Base-by-base conservation (phyloP, 2,329 filamentous ascomycete genomes). In the Dactylellina cionopaga region DNA sequence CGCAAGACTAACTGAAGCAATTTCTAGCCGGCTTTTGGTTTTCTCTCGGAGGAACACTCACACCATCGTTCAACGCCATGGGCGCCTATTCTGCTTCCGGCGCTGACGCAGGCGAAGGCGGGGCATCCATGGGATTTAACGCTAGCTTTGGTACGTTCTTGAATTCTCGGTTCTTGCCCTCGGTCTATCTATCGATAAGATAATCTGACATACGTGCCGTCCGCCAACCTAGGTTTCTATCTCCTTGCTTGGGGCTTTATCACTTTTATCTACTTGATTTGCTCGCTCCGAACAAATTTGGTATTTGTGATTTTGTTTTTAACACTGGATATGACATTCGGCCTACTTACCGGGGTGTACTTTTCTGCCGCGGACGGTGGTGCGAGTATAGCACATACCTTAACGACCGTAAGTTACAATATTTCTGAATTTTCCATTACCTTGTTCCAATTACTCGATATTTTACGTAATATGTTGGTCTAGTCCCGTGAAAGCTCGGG, bases 241-340 rank as follows among this genome's bases (percentile, higher is more conserved):
- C 83, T 87, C 51, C 79, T 91, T 62, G 85, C 85, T 74, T 90
- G 91, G 88, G 86, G 81, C 2, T 73, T 91, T n/a, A 80, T 91
- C 25, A 87, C 85, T 79, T 79, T 90, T 73, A 78, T 92, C 76
- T 92, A 87, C 81, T 80, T 91, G 52, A 82, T 92, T 78, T 90
- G 88, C 80, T 85, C 90, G 0, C 81, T 92, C 15, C 87, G 90
- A 49, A 92, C 89, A 27, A 92, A 92, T 78, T 64, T 91, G 7
- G 84, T 87, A 79, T 91, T 92, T 80, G 85, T 90, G 75, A 75
- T 87, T 62, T 89, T 92, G 79, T 92, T 92, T 82, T 77, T 87
- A 69, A 83, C 82, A 0, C 84, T 92, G n/a, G 79, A 85, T 15
- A 77, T 87, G 10, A 81, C 83, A 1, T 90, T 92, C 77, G 78